Base-by-base conservation (phyloP, 352 stramenopile genomes). In the Pythium apleroticum region DNA sequence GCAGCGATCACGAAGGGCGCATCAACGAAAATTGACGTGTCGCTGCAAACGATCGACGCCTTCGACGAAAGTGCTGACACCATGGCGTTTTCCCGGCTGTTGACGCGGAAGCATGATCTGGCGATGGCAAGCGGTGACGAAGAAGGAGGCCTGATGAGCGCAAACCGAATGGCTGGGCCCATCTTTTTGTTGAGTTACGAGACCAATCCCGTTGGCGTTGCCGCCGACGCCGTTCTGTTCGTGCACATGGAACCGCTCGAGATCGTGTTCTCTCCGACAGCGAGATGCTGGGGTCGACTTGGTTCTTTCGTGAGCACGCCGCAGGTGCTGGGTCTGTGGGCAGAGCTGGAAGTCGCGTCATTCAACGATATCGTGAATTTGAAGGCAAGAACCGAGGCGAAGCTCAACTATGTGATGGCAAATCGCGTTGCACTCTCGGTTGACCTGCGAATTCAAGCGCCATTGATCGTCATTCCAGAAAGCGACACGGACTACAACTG, bases 311-410 rank as follows among this genome's bases (percentile, higher is more conserved):
- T 91, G 63, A 86, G 89, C 60, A 93, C 86, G 31, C 87, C 88
- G 22, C 78, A 90, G 63, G 78, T 74, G 20, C 68, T 95, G 48
- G 88, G 86, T 6, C 59, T 95, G 20, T 96, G 88, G 88, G 85
- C 85, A 17, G 88, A 96, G 70, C 72, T 96, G 48, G 86, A 96
- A 70, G 86, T 96, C 19, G 86, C 88, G 2, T 93, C 86, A 52
- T 90, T 96, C 54, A 96, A 96, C 65, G 84, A 95, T 28, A 93
- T 96, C 52, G 86, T 95, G n/a, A 96, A 95, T 63, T 71, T 96
- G 3, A 94, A 93, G 60, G 78, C 86, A 15, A 75, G 88, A 59
- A 96, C 88, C 0, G 85, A 96, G 60, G 88, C 88, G 35, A 96
- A 96, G 68, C 72, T 96, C n/a, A 79, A 92, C 54, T 95, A 95